Evolutionary conservation across 305 asterid species (phyloP), one percentile per base, ranked within the genome.

Genomic region (Fraxinus velutina): DNA sequence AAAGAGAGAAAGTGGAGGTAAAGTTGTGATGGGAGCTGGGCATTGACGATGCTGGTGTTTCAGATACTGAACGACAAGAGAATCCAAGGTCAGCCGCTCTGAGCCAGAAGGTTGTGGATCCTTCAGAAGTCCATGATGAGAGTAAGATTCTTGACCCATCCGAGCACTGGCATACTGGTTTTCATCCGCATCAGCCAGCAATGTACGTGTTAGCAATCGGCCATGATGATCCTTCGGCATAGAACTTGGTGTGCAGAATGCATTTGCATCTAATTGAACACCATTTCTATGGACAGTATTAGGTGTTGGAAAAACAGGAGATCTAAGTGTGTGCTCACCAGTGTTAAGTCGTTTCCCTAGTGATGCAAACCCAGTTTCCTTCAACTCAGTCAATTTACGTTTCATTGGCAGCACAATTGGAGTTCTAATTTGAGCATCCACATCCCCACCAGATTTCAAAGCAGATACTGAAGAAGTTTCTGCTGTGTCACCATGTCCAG

Each of bases 31-130:
- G 9, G 99, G 99, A 83, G 99, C 97, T 37, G 97, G 92, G 86
- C 99, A 96, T 78, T 96, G 98, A 64, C 98, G 98, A 88, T 96
- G 99, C 82, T 96, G 99, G 85, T 96, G 98, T 88, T 96, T 96
- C 87, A 96, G 89, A 86, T 91, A 94, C 87, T 96, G 99, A 89
- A 96, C 93, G 79, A 93, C 96, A 44, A 96, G 79, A 66, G 99
- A 93, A 84, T 96, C 99, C 88, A 96, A 86, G 29, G 95, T 92
- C 78, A 92, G 85, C 52, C 64, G 24, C 64, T 52, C 99, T 13
- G 87, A 50, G 75, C 80, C 88, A 27, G 91, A 86, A 81, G 92
- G 90, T 78, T 92, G 99, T 62, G 90, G 85, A 12, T 96, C 98
- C 72, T 82, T 85, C 19, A 77, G 81, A 84, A 87, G 89, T 77